Base-by-base conservation (phyloP, 805 yeast genomes). In the Nakazawaea populi region DNA sequence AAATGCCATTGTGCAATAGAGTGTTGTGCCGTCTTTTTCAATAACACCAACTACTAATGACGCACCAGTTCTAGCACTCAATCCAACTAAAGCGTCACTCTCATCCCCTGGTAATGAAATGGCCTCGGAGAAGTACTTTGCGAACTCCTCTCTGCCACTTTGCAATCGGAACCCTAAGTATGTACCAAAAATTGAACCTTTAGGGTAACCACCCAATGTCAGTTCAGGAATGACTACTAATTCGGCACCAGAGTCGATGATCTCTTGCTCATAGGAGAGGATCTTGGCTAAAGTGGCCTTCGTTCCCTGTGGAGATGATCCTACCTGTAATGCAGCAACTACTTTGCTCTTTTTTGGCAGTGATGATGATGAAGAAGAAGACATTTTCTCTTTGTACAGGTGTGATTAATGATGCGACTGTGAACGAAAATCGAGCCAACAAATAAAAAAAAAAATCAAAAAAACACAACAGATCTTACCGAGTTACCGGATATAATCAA, bases 171-270 rank as follows among this genome's bases (percentile, higher is more conserved):
- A 72, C 0, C 77, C 78, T 36, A 73, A 54, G 50, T 68, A 69
- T 6, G 76, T 64, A 7, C 76, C 76, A 54, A 73, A 73, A 5
- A 63, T 65, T 29, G 69, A 57, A 2, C 76, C 76, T 55, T 73
- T 73, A 10, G 78, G 76, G 53, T 73, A 73, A 4, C 77, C 78
- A 18, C 77, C 77, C n/a, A 73, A 54, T 1, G 69, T 58, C 24
- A 76, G 76, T 54, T 73, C 78, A 24, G 78, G 78, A 42, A 73
- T 56, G n/a, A 73, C 75, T 14, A 73, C 72, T 35, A 73, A 58
- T 32, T 66, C 62, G 28, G 68, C 69, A 1, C 67, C 61, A 8
- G 61, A 54, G 1, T 58, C 60, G 44, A 57, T 61, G 34, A 73
- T 58, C 49, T 71, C 68, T 10, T 59, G 52, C 53, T 72, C 75